Percentiles rank a stretch among this genome's conserved stretches.
phyloP scores from a whole-genome alignment of 306 rosid species.

The Cucurbita maxima region DNA sequence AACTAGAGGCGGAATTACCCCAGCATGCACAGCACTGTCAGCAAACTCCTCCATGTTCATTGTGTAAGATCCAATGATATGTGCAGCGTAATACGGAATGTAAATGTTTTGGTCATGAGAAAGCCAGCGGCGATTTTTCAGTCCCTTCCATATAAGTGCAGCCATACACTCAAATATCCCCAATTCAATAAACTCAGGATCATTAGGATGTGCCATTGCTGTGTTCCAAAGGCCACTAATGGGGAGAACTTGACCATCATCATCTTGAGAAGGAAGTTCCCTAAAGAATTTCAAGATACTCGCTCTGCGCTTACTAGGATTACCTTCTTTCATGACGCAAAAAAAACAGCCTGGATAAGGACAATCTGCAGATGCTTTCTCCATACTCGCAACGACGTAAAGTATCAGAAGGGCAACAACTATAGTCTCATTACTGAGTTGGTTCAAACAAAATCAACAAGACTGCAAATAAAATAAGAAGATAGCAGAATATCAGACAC shows the following conservation, averaged over 20 bases:
- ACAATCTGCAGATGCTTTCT: conserved; percentile 74
- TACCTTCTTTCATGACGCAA: conserved; percentile 98
- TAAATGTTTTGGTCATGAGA: conserved; percentile 92
- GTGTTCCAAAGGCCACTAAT: conserved; percentile 99
- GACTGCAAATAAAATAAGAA: background rate
- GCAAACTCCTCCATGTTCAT: conserved; percentile 99
- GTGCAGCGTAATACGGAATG: conserved; percentile 96
- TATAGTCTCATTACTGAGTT: conserved; percentile 23
- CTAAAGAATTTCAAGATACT: conserved; percentile 82
- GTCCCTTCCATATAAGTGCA: conserved; percentile 88
- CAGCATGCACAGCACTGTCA: conserved; percentile 67
- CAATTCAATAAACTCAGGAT: conserved; percentile 79
- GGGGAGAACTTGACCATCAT: conserved; percentile 97
- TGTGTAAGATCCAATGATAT: conserved; percentile 90
- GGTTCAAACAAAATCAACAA: conserved; percentile 14
- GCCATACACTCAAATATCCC: conserved; percentile 98
- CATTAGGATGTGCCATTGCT: conserved; percentile 99
- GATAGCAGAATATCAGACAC: background rate
- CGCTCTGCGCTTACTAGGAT: conserved; percentile 83
- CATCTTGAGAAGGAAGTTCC: conserved; percentile 91
- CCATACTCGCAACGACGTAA: conserved; percentile 33
- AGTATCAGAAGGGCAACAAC: conserved; percentile 6
- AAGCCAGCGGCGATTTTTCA: conserved; percentile 95
- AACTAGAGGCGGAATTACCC: conserved; percentile 77
- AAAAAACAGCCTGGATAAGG: conserved; percentile 99